These are phyloP conservation scores for Fusarium musae DNA, from an alignment of 2,329 filamentous ascomycete genomes.

Conservation along the genomic window DNA sequence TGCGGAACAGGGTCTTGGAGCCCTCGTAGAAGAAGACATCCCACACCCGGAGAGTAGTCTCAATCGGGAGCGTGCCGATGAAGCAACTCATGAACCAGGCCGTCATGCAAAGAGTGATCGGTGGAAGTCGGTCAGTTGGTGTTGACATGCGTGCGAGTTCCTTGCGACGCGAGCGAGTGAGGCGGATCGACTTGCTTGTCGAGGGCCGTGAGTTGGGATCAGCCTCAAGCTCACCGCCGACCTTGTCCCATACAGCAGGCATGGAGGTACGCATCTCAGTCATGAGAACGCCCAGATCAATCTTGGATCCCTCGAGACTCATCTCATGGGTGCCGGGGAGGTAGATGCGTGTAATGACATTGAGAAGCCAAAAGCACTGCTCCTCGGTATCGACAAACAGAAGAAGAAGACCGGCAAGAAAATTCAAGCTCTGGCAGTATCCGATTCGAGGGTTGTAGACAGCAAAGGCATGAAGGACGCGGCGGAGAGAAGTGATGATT, in stretches of 20 bases:
- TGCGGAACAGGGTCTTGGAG: conserved; percentile 91
- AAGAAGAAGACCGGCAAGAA: conserved; percentile 88
- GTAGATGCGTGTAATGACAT: conserved; percentile 89
- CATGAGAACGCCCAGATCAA: conserved; percentile 95
- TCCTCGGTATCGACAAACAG: conserved; percentile 90
- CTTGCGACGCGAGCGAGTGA: conserved; percentile 52
- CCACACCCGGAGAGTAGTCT: conserved; percentile 92
- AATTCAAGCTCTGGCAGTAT: conserved; percentile 96
- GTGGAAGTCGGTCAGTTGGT: conserved; percentile 72
- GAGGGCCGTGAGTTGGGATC: conserved; percentile 52
- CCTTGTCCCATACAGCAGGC: conserved; percentile 86
- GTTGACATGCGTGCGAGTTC: conserved; percentile 53
- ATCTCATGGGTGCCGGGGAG: conserved; percentile 93
- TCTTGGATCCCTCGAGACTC: conserved; percentile 89
- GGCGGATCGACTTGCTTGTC: conserved; percentile 50
- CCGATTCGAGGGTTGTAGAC: conserved; percentile 91
- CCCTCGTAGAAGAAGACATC: conserved; percentile 97
- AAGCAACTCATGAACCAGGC: conserved; percentile 99
- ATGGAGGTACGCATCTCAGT: conserved; percentile 82
- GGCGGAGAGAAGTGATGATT: conserved; percentile 83
- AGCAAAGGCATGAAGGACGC: conserved; percentile 89
- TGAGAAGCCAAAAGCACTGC: conserved; percentile 91
- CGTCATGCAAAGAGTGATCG: conserved; percentile 91
- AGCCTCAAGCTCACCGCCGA: conserved; percentile 79
- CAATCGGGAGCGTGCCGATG: conserved; percentile 90